Base-by-base conservation (phyloP, 2,329 filamentous ascomycete genomes). In the Fusarium protoensiforme region DNA sequence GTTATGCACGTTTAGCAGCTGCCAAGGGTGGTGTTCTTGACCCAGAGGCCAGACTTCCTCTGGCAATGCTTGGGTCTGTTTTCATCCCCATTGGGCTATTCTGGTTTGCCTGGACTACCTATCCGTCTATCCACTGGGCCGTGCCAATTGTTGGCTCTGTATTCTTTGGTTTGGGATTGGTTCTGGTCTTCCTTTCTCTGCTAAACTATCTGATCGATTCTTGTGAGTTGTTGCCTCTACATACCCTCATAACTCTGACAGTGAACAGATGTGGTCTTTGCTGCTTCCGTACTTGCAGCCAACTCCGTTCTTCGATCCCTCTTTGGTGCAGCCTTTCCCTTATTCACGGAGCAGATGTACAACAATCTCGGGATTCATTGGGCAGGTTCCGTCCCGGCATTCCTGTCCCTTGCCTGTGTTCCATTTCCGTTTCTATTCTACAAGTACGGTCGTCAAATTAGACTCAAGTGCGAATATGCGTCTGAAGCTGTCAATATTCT, bases 101-200 rank as follows among this genome's bases (percentile, higher is more conserved):
- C 8, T 72, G 69, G 69, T 72, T 72, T 35, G 69, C 69, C 1
- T 72, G 69, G 69, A 72, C 69, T 0, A 72, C 33, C 0, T 66
- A 57, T 5, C 56, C 51, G 0, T 61, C 41, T 0, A 5, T 72
- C 1, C 69, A 72, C 5, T 72, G 69, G 69, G 24, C 58, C 7
- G 57, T 72, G 0, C 65, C 69, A 0, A 72, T 72, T 2, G 33
- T 65, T 1, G 69, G 69, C 0, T 65, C 60, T 0, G 22, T 58
- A 0, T 69, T 69, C 27, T 72, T 72, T 7, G 60, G 60, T 1
- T 57, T 66, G 41, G 69, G 69, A 2, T 33, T 72, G 1, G 69
- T 72, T 0, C 31, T 72, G 14, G 69, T 72, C 2, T 72, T 72
- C 0, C 59, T 72, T 61, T 61, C 69, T 3, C 8, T 72, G 0